phyloP scores from a whole-genome alignment of 2,329 filamentous ascomycete species.

The Diplodia sapinea region DNA sequence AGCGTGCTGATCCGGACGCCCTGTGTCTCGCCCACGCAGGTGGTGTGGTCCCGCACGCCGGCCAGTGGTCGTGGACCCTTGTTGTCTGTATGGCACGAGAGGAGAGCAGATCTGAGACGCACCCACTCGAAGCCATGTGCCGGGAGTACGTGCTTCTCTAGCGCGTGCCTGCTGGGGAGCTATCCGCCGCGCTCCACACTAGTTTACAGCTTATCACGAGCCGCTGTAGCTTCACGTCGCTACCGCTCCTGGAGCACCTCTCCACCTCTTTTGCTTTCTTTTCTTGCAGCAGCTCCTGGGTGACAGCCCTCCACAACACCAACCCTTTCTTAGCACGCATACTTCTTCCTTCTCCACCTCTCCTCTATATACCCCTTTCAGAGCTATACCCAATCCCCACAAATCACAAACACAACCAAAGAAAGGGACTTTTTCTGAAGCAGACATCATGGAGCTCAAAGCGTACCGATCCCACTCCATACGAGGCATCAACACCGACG shows the following conservation, averaged over 20 bases:
- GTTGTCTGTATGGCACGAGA: neutral
- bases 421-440: neutral
- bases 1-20: neutral
- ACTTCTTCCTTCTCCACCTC: neutral
- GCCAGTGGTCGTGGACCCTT: neutral
- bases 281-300: neutral
- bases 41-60: constrained; percentile 4
- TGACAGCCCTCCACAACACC: too few species aligned
- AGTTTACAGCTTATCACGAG: constrained; percentile 22
- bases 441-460: constrained; percentile 37
- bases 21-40: neutral
- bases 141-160: neutral
- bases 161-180: neutral
- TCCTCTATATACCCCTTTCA: too few species aligned
- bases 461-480: constrained; percentile 37
- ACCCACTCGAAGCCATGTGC: constrained; percentile 9
- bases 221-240: constrained; percentile 16
- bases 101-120: constrained; percentile 3
- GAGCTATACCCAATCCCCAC: neutral
- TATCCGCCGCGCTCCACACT: neutral
- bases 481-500: constrained; percentile 33
- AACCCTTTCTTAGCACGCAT: neutral
- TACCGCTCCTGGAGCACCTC: neutral
- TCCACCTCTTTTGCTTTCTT: neutral
- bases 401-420: neutral